Conservation (phyloP, 2,329 filamentous ascomycete species). For the Botryotinia convoluta region DNA sequence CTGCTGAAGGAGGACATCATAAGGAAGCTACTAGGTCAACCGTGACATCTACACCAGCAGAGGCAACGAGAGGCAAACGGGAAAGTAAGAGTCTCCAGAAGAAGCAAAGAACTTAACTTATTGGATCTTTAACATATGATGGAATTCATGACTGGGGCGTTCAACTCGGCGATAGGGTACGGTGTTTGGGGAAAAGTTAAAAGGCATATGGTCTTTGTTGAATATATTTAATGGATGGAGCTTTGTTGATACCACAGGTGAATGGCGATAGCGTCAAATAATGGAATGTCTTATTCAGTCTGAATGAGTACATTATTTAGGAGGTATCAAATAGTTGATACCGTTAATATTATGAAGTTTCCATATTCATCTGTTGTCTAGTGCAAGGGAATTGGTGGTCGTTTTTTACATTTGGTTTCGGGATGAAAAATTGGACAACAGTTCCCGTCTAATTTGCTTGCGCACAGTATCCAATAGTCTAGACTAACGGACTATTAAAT, state of each 20-base stretch:
- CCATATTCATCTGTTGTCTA: neutral
- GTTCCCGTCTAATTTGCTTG: neutral
- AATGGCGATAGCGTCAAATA: neutral
- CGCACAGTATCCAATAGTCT: neutral
- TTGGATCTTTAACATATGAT: conserved; percentile 6
- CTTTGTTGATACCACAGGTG: conserved; percentile 12
- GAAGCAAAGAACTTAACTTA: conserved; percentile 22
- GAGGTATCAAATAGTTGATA: neutral
- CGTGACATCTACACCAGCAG: conserved; percentile 21
- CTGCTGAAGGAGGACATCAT: conserved; percentile 20
- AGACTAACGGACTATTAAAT: neutral
- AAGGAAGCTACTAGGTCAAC: conserved; percentile 24
- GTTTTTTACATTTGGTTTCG: neutral
- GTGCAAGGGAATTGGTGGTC: neutral
- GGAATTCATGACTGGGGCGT: conserved; percentile 6
- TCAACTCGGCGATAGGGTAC: conserved; percentile 1
- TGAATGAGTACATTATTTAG: neutral
- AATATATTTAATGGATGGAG: conserved; percentile 12
- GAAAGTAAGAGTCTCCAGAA: conserved; percentile 27
- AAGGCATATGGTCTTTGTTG: conserved; percentile 7
- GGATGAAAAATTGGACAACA: neutral
- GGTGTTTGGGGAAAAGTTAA: conserved; percentile 6
- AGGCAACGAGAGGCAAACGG: conserved; percentile 23
- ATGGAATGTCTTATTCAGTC: neutral
- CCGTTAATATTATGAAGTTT: conserved; percentile 5